phyloP scores from a whole-genome alignment of 2,329 filamentous ascomycete species.

The Sporothrix inflata region DNA sequence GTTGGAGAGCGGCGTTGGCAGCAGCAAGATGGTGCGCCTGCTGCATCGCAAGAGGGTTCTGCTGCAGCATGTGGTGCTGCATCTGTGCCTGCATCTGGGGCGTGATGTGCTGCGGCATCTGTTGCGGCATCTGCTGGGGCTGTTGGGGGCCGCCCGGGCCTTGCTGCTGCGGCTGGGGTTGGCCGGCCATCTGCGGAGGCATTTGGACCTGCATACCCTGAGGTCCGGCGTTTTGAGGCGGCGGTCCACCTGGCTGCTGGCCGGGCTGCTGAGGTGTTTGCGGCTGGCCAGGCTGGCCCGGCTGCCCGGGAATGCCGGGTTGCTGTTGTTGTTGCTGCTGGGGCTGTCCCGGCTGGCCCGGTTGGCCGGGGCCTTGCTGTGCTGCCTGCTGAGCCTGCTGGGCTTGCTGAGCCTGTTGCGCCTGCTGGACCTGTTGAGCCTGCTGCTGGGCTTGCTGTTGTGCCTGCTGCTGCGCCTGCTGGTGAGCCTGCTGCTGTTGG shows the following conservation, averaged over 20 bases:
- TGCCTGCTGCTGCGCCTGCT: conserved; percentile 48
- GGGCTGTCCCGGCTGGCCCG: conserved; percentile 35
- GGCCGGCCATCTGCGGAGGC: conserved; percentile 38
- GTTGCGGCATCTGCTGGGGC: conserved; percentile 35
- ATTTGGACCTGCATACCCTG: conserved; percentile 38
- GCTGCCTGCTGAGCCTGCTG: conserved; percentile 48
- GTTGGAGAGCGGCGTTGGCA: conserved; percentile 47
- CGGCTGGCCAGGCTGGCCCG: conserved; percentile 32
- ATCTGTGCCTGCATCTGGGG: conserved; percentile 47
- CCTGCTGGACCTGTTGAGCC: conserved; percentile 53
- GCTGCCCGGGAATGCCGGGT: conserved; percentile 37
- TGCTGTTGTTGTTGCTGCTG: conserved; percentile 28
- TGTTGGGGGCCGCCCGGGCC: conserved; percentile 34
- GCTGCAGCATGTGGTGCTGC: conserved; percentile 46
- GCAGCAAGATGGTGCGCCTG: conserved; percentile 45
- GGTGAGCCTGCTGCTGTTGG: conserved; percentile 31
- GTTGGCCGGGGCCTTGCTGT: conserved; percentile 48
- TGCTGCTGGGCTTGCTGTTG: conserved; percentile 38
- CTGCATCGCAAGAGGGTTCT: conserved; percentile 45
- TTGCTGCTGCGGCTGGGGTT: conserved; percentile 45
- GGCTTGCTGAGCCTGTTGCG: conserved; percentile 43
- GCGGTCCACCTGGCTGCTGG: conserved; percentile 43
- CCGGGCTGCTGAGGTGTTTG: conserved; percentile 36
- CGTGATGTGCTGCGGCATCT: conserved; percentile 45
- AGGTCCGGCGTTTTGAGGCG: conserved; percentile 36